phyloP scores from a whole-genome alignment of 2,329 filamentous ascomycete genomes.

The Colletotrichum graminicola region DNA sequence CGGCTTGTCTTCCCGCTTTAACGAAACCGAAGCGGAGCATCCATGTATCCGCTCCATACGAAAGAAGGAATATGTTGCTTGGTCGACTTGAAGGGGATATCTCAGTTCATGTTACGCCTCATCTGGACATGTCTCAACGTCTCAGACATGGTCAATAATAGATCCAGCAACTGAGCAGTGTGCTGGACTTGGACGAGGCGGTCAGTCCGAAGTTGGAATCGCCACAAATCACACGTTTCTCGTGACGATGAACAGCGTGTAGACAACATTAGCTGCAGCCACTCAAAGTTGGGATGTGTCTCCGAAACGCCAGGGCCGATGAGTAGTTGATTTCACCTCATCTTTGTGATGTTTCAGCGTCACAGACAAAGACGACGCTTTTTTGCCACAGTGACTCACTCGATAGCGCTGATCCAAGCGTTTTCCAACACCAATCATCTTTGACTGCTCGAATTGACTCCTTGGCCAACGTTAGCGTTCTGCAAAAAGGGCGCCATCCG shows the following conservation, averaged over 20 bases:
- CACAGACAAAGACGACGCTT: slow-evolving; percentile 41
- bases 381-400: slow-evolving; percentile 32
- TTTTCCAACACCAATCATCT: slow-evolving; percentile 21
- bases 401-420: slow-evolving; percentile 29
- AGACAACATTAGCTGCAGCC: slow-evolving; percentile 22
- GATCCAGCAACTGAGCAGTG: slow-evolving; percentile 14
- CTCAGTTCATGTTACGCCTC: slow-evolving; percentile 5
- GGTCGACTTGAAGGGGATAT: slow-evolving; percentile 9
- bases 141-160: slow-evolving; percentile 29
- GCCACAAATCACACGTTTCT: not conserved
- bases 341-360: slow-evolving; percentile 38
- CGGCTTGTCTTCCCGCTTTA: slow-evolving; percentile 9
- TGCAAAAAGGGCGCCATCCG: slow-evolving; percentile 14
- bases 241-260: slow-evolving; percentile 18
- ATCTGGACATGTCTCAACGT: slow-evolving; percentile 10
- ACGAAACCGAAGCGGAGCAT: slow-evolving; percentile 16
- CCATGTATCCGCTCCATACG: slow-evolving; percentile 19
- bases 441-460: slow-evolving; percentile 19
- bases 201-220: slow-evolving; percentile 24
- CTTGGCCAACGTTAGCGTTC: slow-evolving; percentile 16
- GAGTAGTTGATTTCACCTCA: slow-evolving; percentile 38
- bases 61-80: slow-evolving; percentile 14
- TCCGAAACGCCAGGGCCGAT: slow-evolving; percentile 29
- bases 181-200: not conserved
- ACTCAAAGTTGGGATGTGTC: slow-evolving; percentile 31